A percentile compares a stretch with the other conserved stretches of the same genome.
Evolutionary conservation across 179 eudicot genomes (phyloP).

Genomic region (Carnegiea gigantea): DNA sequence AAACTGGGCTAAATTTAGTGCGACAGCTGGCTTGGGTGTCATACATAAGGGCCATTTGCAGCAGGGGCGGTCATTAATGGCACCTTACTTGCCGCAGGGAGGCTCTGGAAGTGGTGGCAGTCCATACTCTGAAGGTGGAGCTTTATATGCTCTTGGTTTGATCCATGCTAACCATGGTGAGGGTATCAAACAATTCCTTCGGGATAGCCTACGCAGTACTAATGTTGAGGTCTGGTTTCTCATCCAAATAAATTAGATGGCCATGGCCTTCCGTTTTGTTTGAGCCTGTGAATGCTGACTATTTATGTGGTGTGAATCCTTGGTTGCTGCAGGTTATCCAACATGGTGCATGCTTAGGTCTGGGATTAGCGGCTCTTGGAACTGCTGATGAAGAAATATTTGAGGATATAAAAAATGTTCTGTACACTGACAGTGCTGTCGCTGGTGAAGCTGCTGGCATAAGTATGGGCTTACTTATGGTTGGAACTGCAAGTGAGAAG

Average conservation of each 20-base stretch:
- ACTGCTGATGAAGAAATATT: constrained; percentile 91
- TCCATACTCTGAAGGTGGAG: constrained; percentile 98
- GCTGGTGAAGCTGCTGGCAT: constrained; percentile 99
- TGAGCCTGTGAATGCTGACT: not conserved
- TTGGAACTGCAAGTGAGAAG: constrained; percentile 94
- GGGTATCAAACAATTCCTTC: constrained; percentile 92
- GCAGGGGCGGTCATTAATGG: constrained; percentile 93
- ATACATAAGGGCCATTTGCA: constrained; percentile 88
- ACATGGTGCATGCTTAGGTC: constrained; percentile 96
- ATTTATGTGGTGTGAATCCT: not conserved
- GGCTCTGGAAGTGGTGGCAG: constrained; percentile 97
- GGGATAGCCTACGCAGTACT: constrained; percentile 84
- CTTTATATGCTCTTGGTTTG: constrained; percentile 90
- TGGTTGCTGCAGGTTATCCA: constrained; percentile 80
- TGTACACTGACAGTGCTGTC: constrained; percentile 94
- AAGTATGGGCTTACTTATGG: constrained; percentile 93
- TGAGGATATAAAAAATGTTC: constrained; percentile 85
- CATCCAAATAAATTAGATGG: not conserved
- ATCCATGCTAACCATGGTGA: constrained; percentile 99
- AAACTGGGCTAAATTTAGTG: constrained; percentile 95
- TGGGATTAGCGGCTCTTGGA: constrained; percentile 93
- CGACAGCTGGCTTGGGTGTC: constrained; percentile 92
- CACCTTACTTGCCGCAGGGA: constrained; percentile 94
- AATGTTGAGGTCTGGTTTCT: constrained; percentile 81
- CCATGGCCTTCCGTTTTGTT: not conserved